These are phyloP conservation scores for Camelina laxa DNA, from an alignment of 345 rosid genomes.

Conservation along the genomic window DNA sequence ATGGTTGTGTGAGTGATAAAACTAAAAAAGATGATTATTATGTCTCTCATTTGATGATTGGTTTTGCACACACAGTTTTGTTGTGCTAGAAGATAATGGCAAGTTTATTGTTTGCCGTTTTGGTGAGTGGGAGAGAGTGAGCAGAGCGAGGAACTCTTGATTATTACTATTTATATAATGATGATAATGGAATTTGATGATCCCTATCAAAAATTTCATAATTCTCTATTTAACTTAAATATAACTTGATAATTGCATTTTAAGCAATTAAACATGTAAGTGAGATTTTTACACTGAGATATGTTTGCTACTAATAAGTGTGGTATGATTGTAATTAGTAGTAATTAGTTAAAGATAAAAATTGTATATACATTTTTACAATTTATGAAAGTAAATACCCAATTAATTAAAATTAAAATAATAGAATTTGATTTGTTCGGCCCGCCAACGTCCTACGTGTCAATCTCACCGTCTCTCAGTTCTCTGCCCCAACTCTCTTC, in stretches of 20 bases:
- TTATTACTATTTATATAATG: too few species aligned
- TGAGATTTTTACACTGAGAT: neutral
- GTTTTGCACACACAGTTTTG: conserved; percentile 36
- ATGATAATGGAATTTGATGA: neutral
- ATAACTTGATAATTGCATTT: too few species aligned
- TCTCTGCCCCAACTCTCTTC: neutral
- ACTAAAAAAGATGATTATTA: conserved; percentile 5
- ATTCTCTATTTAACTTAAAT: too few species aligned
- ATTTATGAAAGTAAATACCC: too few species aligned
- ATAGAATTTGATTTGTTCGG: neutral
- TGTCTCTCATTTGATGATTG: conserved; percentile 42
- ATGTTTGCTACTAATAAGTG: too few species aligned
- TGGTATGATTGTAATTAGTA: too few species aligned
- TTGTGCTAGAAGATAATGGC: conserved; percentile 38
- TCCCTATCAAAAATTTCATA: too few species aligned
- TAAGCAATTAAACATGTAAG: too few species aligned
- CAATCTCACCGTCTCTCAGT: conserved; percentile 31
- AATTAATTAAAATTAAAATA: neutral
- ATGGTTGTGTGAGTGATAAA: conserved; percentile 19
- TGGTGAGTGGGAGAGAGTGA: neutral
- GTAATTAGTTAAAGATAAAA: too few species aligned
- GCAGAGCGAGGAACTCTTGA: conserved; percentile 1
- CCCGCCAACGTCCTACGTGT: conserved; percentile 41
- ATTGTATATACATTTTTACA: too few species aligned
- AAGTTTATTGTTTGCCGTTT: conserved; percentile 30